Base-by-base conservation (phyloP, 2,329 filamentous ascomycete species). In the Cercospora sp. region DNA sequence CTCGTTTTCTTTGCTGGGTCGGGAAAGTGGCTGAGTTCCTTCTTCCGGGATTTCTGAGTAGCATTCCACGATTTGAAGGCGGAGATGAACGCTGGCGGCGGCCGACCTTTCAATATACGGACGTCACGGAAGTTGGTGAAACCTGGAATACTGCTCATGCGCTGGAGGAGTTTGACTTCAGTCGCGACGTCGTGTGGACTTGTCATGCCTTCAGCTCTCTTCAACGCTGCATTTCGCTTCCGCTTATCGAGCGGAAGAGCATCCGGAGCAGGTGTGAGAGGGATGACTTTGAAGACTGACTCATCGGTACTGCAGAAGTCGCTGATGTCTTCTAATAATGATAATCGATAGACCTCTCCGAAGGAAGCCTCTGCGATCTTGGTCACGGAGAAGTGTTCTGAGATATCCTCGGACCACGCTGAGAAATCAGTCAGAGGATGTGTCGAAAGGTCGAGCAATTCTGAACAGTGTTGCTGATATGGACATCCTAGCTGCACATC, bases 351-450 rank as follows among this genome's bases (percentile, higher is more conserved):
- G 3, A 90, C 88, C 74, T 90, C 88, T 64, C 87, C 87, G 74
- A 88, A 90, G 0, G 87, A 89, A 1, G 88, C 88, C 76, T 90
- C 88, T 8, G 87, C 88, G 40, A 90, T 85, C 72, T 90, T 90
- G 8, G 81, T 80, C 49, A 90, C 82, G 43, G 82, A 75, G 70
- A 85, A 85, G 66, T 81, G 77, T 5, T 77, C 74, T 13, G 79
- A 78, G 10, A 85, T 75, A 59, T 79, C 75, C 4, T 76, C 71
- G 16, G 81, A 77, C 81, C 82, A 84, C n/a, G 77, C 71, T 3
- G 75, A 69, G 66, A 84, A 84, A 6, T 75, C 68, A 1, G 78
- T 73, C 69, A 70, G 73, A 73, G 67, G 77, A 74, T 70, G 80
- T n/a, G 71, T 66, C 8, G 77, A 77, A 8, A 77, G 71, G 6